Evolutionary conservation across 2,329 filamentous ascomycete species (phyloP).

Genomic region (Neonectria faginata): DNA sequence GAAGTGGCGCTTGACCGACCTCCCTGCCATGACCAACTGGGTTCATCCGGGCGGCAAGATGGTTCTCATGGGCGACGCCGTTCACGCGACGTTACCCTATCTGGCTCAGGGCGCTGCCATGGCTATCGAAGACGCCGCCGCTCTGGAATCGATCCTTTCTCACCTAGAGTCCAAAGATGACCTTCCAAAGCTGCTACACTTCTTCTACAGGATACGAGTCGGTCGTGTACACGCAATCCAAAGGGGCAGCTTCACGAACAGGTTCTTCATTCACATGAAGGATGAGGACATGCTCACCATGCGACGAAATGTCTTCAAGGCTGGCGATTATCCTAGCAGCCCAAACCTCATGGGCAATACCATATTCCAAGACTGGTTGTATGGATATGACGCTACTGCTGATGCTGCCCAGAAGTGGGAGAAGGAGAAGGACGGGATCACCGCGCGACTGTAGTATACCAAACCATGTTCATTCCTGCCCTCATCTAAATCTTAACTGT

Average conservation of each 20-base stretch:
- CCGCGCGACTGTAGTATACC: constrained; percentile 4
- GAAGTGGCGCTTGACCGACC: constrained; percentile 24
- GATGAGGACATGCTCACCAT: constrained; percentile 14
- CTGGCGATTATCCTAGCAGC: constrained; percentile 22
- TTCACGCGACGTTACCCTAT: constrained; percentile 21
- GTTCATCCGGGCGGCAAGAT: constrained; percentile 23
- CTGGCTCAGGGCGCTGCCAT: constrained; percentile 20
- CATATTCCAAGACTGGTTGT: constrained; percentile 24
- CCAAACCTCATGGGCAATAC: constrained; percentile 23
- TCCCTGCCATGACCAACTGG: constrained; percentile 19
- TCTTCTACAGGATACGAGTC: constrained; percentile 19
- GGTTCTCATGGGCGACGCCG: constrained; percentile 24
- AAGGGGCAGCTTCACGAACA: constrained; percentile 18
- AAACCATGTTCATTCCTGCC: not conserved
- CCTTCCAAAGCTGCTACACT: constrained; percentile 2
- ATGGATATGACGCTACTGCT: constrained; percentile 14
- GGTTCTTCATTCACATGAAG: constrained; percentile 27
- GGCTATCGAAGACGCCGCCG: constrained; percentile 23
- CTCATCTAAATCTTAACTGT: too few species aligned
- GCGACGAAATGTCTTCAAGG: constrained; percentile 16
- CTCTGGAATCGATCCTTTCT: constrained; percentile 6
- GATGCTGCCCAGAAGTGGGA: constrained; percentile 14
- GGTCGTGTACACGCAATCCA: constrained; percentile 18
- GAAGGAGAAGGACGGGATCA: constrained; percentile 6
- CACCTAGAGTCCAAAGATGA: constrained; percentile 17